Evolutionary conservation across 192 early-diverging fungal genomes (phyloP), one percentile per base, ranked within the genome.

Genomic region (Backusella liffmaniae): DNA sequence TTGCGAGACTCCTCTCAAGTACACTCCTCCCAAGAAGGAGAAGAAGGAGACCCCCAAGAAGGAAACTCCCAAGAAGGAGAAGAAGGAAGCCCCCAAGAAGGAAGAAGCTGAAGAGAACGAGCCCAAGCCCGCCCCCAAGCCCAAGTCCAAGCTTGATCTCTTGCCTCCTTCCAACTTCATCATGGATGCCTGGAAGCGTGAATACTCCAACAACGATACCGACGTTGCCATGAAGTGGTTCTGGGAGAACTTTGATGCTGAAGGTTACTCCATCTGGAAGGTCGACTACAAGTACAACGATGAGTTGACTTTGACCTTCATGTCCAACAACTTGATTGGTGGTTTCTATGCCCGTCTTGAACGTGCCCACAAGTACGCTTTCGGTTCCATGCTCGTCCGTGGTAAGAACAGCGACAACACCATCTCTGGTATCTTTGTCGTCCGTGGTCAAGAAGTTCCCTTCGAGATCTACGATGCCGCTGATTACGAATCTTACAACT

Each of bases 131-230:
- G 89, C 84, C 73, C 94, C 96, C 82, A 96, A 96, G 91, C 90
- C 90, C 82, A 96, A 98, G 93, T 94, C 91, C 89, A 90, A 91
- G 81, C 86, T 96, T 74, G 95, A 97, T 80, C 85, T 91, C 77
- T 88, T 96, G 77, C 96, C 95, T 75, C 90, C 91, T 67, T 91
- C 94, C 77, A 79, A 86, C 75, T 92, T 98, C 86, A 84, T 88
- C 77, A 80, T 98, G 66, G 96, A 98, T 74, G 92, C 93, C 76
- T 98, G 96, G 96, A 98, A 98, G 90, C 92, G 96, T 73, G 91
- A 94, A 86, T 98, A 98, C 91, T 97, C 96, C 70, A 98, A 98
- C 93, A 95, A 96, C 87, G 91, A 96, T 67, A 95, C 95, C 79
- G 92, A 92, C 67, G 88, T 85, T 56, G 96, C 96, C 76, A 86